Base-by-base conservation (phyloP, 805 yeast species). In the Candida krabiensis region DNA sequence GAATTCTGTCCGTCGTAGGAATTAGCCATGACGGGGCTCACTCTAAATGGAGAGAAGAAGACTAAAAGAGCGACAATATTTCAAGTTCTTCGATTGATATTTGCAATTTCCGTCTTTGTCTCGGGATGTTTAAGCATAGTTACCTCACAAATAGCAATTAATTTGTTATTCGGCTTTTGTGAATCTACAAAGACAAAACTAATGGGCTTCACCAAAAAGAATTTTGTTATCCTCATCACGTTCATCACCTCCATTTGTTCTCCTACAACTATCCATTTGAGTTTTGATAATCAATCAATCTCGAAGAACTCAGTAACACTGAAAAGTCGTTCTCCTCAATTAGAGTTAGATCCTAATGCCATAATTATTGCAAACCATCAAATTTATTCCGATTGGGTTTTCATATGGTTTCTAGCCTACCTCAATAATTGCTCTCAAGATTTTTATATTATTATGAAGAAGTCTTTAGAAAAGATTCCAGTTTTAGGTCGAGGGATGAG, bases 361-460 rank as follows among this genome's bases (percentile, higher is more conserved):
- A 51, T 91, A 2, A 58, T 83, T 31, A 81, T 90, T 24, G 78
- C 93, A n/a, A 91, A 91, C 57, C 98, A 91, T 61, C 97, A 90
- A 64, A 83, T 91, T 17, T 91, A 91, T 59, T 80, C 91, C 3
- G 99, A 91, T 59, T 91, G 99, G 99, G 71, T 85, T 9, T 89
- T 77, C 52, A 50, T 88, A 38, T 91, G 99, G 99, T 91, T 86
- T 78, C 43, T 86, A 15, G 69, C 86, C 0, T 84, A 86, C 58
- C 73, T 89, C 5, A 76, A 87, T 9, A 60, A 71, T n/a, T 60
- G 81, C 30, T 77, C 82, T 7, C 84, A 83, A 26, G 70, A 76
- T 33, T 69, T 90, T 8, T 79, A 73, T 50, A 88, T 91, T 41
- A 75, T 88, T 43, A 69, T 90, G 60, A 91, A 91, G 61, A 86